These are phyloP conservation scores for Verticillium dahliae DNA, from an alignment of 2,329 filamentous ascomycete species.

Conservation along the genomic window DNA sequence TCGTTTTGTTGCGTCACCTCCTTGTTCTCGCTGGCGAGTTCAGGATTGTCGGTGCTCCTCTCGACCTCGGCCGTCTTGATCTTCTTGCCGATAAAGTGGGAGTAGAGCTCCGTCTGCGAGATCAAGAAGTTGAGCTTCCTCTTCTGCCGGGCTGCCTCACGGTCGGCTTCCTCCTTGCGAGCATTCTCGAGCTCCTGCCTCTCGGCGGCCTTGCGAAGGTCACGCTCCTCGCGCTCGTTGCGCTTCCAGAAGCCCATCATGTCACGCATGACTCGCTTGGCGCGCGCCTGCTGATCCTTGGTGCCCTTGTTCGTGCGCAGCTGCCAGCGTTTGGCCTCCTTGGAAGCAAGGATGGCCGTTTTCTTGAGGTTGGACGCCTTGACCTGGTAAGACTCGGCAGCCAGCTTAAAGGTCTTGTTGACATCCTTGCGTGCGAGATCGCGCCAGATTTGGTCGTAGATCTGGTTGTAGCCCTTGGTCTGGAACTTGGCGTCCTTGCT, in stretches of 20 bases:
- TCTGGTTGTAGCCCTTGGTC: conserved; percentile 91
- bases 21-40: conserved; percentile 53
- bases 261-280: conserved; percentile 97
- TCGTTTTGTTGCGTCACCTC: conserved; percentile 31
- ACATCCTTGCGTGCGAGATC: conserved; percentile 92
- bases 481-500: conserved; percentile 63
- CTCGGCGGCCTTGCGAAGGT: conserved; percentile 88
- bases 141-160: conserved; percentile 95
- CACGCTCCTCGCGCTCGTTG: conserved; percentile 94
- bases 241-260: conserved; percentile 99
- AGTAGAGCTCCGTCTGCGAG: conserved; percentile 97
- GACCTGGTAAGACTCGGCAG: conserved; percentile 75
- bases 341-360: conserved; percentile 91
- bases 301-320: conserved; percentile 96
- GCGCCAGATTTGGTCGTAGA: conserved; percentile 96
- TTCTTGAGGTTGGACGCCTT: conserved; percentile 96
- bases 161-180: conserved; percentile 92
- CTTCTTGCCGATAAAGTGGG: conserved; percentile 98
- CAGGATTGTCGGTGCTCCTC: conserved; percentile 75
- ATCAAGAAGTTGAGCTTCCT: conserved; percentile 99
- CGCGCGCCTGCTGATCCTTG: conserved; percentile 93
- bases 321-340: conserved; percentile 96
- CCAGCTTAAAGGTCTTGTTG: conserved; percentile 84
- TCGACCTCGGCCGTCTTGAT: conserved; percentile 97
- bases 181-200: conserved; percentile 94